phyloP scores from a whole-genome alignment of 1,284 basidiomycete genomes.

The Moesziomyces sp. region DNA sequence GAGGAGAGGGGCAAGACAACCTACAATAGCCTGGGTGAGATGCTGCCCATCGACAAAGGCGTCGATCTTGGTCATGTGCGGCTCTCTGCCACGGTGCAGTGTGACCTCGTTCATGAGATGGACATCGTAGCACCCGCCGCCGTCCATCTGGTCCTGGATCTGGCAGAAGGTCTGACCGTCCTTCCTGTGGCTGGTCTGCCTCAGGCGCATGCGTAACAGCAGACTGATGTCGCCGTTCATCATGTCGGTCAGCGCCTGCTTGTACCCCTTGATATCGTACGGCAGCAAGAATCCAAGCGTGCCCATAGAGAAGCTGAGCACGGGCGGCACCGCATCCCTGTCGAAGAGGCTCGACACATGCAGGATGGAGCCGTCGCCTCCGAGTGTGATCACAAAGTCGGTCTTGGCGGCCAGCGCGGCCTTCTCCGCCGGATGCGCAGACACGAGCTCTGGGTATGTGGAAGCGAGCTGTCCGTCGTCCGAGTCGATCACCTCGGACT shows the following conservation, averaged over 20 bases:
- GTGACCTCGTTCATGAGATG: constrained; percentile 98
- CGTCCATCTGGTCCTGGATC: constrained; percentile 25
- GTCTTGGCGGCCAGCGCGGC: constrained; percentile 51
- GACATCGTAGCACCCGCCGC: constrained; percentile 73
- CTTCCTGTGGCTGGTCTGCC: constrained; percentile 44
- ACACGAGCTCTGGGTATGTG: constrained; percentile 27
- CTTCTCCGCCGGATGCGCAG: constrained; percentile 25
- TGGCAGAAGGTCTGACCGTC: constrained; percentile 47
- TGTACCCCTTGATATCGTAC: constrained; percentile 71
- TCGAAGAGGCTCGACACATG: constrained; percentile 93
- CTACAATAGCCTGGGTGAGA: constrained; percentile 90
- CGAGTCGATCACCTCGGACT: constrained; percentile 73
- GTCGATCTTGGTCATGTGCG: constrained; percentile 92
- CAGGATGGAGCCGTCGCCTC: constrained; percentile 94
- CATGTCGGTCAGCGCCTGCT: constrained; percentile 53
- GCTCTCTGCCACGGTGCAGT: constrained; percentile 87
- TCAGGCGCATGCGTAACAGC: constrained; percentile 58
- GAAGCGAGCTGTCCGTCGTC: constrained; percentile 71
- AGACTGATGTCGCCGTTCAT: constrained; percentile 52
- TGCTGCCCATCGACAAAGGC: constrained; percentile 95
- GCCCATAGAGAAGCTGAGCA: constrained; percentile 95
- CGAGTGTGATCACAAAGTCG: constrained; percentile 89
- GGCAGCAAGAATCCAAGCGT: constrained; percentile 93
- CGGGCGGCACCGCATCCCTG: constrained; percentile 87
- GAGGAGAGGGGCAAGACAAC: constrained; percentile 67